These are phyloP conservation scores for Calocera cornea DNA, from an alignment of 768 basidiomycete genomes.

Conservation along the genomic window DNA sequence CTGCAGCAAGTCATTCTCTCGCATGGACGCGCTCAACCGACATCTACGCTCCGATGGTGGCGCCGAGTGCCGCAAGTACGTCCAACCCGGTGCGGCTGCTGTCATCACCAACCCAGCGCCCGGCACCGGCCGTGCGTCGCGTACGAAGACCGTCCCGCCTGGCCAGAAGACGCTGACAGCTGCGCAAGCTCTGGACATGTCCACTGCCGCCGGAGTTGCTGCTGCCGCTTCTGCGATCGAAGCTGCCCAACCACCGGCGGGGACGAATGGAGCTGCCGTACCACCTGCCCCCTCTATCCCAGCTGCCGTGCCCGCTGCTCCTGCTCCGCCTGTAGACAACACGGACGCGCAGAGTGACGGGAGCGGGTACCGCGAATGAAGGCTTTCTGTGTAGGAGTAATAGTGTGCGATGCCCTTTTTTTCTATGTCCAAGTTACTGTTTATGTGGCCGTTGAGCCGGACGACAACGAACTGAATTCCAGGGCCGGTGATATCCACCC, in stretches of 20 bases:
- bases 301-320: neutral
- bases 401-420: neutral
- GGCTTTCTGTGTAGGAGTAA: neutral
- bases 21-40: conserved; percentile 79
- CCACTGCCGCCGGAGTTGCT: neutral
- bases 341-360: conserved; percentile 2
- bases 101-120: neutral
- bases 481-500: too few relatives aligned
- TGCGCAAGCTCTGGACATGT: neutral
- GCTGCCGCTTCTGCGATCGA: neutral
- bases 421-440: neutral
- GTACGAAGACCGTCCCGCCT: neutral
- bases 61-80: conserved; percentile 50
- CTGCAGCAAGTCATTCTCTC: conserved; percentile 88
- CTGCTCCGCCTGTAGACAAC: neutral
- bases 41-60: conserved; percentile 66
- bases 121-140: neutral
- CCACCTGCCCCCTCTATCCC: neutral
- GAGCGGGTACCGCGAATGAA: conserved; percentile 1
- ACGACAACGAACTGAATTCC: too few relatives aligned
- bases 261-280: neutral
- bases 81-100: conserved; percentile 18
- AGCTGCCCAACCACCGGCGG: neutral
- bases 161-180: neutral
- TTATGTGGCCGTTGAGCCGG: too few relatives aligned